Evolutionary conservation across 345 rosid genomes (phyloP), one percentile per base, ranked within the genome.

Genomic region (Gossypium turneri): DNA sequence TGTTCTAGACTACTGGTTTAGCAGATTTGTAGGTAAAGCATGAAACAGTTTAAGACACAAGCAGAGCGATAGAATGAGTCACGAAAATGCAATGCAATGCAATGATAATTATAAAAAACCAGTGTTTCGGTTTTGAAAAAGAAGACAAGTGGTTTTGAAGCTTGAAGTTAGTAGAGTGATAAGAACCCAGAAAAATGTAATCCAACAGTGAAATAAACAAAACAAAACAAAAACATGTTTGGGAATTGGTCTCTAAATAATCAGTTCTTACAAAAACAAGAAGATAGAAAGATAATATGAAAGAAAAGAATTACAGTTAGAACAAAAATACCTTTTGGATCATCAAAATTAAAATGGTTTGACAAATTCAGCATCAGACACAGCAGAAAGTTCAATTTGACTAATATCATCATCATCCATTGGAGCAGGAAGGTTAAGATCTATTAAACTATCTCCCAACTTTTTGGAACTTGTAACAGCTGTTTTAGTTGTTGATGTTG

Each of bases 371-470:
- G 90, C 93, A 84, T 88, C 91, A 41, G 94, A 88, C 58, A 90
- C 90, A 3, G 89, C 88, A 25, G 93, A 90, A 61, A 90, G 86
- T 84, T 90, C 94, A 38, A 85, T 77, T 59, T 84, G 90, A 53
- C 89, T 89, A 41, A 66, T 34, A 79, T 84, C 88, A 24, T 90
- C 97, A 8, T 90, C 97, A 2, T 94, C 95, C 19, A 80, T 62
- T 29, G 97, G 91, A 72, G 97, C 97, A 3, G 97, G 98, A 60
- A 92, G 91, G 83, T 94, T 94, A 53, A 94, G 97, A 88, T 94
- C 98, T 81, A 94, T 88, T 65, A 86, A 79, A 61, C 76, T 79
- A 58, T 80, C 83, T 66, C 80, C 88, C 3, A 61, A 75, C 80
- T 68, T 80, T 2, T 64, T 63, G 17, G 74, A 79, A 52, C 73